Evolutionary conservation across 768 basidiomycete species (phyloP).

Genomic region (Cubamyces lactineus): DNA sequence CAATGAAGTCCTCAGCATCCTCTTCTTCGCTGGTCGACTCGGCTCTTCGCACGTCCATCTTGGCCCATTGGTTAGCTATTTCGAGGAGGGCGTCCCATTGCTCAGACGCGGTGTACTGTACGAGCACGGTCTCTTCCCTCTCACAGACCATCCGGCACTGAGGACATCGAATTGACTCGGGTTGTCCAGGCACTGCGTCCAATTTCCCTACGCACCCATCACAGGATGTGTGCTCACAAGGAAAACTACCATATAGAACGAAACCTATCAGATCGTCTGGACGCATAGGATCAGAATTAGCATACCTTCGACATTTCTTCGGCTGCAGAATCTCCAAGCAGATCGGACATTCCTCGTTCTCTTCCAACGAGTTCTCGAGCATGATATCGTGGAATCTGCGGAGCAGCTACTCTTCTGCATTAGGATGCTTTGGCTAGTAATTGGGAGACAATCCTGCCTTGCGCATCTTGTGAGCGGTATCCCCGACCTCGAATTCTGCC

Average conservation of each 20-base stretch:
- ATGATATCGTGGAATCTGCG: constrained; percentile 45
- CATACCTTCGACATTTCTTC: constrained; percentile 41
- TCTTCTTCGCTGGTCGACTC: constrained; percentile 48
- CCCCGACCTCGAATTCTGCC: constrained; percentile 35
- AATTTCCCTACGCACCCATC: constrained; percentile 40
- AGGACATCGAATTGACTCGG: constrained; percentile 41
- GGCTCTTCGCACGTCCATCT: constrained; percentile 41
- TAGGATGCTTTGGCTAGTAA: neutral
- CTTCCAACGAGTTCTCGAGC: constrained; percentile 39
- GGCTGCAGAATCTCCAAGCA: constrained; percentile 41
- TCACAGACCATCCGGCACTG: constrained; percentile 37
- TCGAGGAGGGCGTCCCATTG: constrained; percentile 49
- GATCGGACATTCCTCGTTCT: constrained; percentile 43
- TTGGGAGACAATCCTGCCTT: constrained; percentile 36
- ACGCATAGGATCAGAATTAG: neutral
- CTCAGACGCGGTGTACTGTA: constrained; percentile 43
- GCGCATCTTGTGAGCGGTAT: constrained; percentile 43
- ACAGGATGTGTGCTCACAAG: constrained; percentile 50
- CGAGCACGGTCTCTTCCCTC: constrained; percentile 39
- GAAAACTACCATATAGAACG: constrained; percentile 35
- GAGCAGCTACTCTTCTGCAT: constrained; percentile 38
- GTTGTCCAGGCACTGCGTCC: constrained; percentile 12
- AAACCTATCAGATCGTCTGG: neutral
- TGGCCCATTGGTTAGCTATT: constrained; percentile 43
- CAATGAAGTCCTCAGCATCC: constrained; percentile 43